phyloP scores from a whole-genome alignment of 345 rosid genomes.

The Salix udensis region DNA sequence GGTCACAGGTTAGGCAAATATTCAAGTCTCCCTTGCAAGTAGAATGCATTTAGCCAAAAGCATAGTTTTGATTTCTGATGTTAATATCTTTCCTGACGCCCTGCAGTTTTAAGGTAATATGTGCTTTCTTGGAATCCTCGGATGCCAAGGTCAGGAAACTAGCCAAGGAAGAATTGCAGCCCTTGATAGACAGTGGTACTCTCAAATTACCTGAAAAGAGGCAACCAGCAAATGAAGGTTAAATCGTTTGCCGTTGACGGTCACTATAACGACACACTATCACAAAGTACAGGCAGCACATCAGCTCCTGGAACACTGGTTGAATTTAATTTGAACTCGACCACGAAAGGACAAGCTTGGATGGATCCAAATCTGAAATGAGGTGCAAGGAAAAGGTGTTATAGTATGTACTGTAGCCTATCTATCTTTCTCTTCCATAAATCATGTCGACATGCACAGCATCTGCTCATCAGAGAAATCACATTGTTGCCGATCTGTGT shows the following conservation, averaged over 20 bases:
- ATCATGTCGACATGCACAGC: background rate
- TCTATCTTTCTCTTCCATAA: background rate
- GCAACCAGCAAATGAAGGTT: constrained; percentile 30
- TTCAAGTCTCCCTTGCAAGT: background rate
- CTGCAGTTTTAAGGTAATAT: constrained; percentile 70
- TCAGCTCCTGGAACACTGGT: background rate
- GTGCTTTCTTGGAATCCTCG: constrained; percentile 62
- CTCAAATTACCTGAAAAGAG: constrained; percentile 47
- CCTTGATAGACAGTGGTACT: constrained; percentile 53
- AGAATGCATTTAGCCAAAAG: background rate
- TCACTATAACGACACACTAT: background rate
- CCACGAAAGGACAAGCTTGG: background rate
- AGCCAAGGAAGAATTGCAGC: constrained; percentile 62
- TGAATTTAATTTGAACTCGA: background rate
- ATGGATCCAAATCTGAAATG: background rate
- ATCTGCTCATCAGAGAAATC: too few species aligned
- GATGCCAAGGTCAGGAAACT: constrained; percentile 45
- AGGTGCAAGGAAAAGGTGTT: background rate
- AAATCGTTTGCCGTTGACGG: background rate
- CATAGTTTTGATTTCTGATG: background rate
- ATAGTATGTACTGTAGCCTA: background rate
- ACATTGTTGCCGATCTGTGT: background rate
- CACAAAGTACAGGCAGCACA: background rate
- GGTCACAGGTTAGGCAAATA: constrained; percentile 73
- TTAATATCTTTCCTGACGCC: constrained; percentile 10